A percentile compares a stretch with the other conserved stretches of the same genome.
phyloP scores from a whole-genome alignment of 306 rosid genomes.

The Prinsepia uniflora region DNA sequence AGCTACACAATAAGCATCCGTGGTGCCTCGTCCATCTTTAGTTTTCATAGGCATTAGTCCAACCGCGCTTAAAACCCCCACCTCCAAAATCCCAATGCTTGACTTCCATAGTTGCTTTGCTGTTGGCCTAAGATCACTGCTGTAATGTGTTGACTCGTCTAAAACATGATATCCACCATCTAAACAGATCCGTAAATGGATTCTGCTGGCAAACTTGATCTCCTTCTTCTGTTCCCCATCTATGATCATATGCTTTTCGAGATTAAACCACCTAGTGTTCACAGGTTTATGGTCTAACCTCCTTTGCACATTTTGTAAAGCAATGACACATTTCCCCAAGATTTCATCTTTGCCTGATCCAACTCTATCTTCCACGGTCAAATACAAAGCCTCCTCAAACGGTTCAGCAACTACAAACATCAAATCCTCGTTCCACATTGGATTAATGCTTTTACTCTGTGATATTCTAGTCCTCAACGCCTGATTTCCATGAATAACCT shows the following conservation, averaged over 20 bases:
- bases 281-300: slow-evolving; percentile 88
- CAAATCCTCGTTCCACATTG: slow-evolving; percentile 90
- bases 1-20: slow-evolving; percentile 84
- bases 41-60: slow-evolving; percentile 86
- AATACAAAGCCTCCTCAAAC: slow-evolving; percentile 66
- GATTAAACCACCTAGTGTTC: slow-evolving; percentile 71
- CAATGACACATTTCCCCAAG: slow-evolving; percentile 76
- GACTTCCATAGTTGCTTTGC: slow-evolving; percentile 85
- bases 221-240: slow-evolving; percentile 77
- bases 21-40: slow-evolving; percentile 64
- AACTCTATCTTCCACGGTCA: slow-evolving; percentile 73
- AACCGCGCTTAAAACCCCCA: slow-evolving; percentile 72
- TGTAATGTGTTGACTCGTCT: slow-evolving; percentile 88
- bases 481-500: slow-evolving; percentile 58
- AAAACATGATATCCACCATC: slow-evolving; percentile 95
- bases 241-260: slow-evolving; percentile 57
- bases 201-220: slow-evolving; percentile 69
- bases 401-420: slow-evolving; percentile 82
- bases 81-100: slow-evolving; percentile 69
- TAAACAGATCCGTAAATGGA: slow-evolving; percentile 76
- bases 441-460: slow-evolving; percentile 54
- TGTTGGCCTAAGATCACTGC: slow-evolving; percentile 93
- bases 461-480: slow-evolving; percentile 58
- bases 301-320: slow-evolving; percentile 67
- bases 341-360: slow-evolving; percentile 66